Base-by-base conservation (phyloP, 768 basidiomycete genomes). In the Tremella fuciformis region DNA sequence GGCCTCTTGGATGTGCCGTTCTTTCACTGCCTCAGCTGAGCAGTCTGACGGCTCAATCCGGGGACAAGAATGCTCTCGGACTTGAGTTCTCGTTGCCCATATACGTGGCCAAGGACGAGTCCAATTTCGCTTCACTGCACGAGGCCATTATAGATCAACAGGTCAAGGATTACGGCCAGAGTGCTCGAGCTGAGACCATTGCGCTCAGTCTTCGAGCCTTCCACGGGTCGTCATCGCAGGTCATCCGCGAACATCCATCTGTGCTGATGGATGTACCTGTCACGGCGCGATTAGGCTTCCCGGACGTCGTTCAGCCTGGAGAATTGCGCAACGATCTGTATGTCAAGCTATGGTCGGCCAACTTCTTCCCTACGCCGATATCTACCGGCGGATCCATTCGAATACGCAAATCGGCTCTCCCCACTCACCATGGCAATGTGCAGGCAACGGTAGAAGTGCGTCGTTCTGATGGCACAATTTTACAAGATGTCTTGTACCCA, bases 1-100 rank as follows among this genome's bases (percentile, higher is more conserved):
- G 94, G 51, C 94, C 94, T 0, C 91, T 98, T 71, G 94, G 92
- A n/a, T 96, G 91, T 71, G 94, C 94, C 1, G 87, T 96, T 9
- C 78, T 97, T 54, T 90, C 96, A 68, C 78, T 98, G 39, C 84
- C 85, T 0, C 88, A 89, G 67, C 77, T 92, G 54, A 82, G 79
- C 64, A 85, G 84, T 69, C 84, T 89, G 80, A 79, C 83, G 1
- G 78, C 80, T 0, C 89, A 91, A 37, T 82, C 84, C 50, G 67
- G 79, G 13, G 86, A 89, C 59, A 81, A 85, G 1, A 83, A 84
- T 4, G 53, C 37, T 7, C 78, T 84, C 1, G 81, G 85, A 18
- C 82, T 82, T 57, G 93, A 97, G 74, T 82, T 89, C 69, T 83
- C 83, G 0, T 90, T 97, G 86, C 87, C 88, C 1, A 96, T 98